Evolutionary conservation across 768 basidiomycete species (phyloP).

Genomic region (Trametes maxima): DNA sequence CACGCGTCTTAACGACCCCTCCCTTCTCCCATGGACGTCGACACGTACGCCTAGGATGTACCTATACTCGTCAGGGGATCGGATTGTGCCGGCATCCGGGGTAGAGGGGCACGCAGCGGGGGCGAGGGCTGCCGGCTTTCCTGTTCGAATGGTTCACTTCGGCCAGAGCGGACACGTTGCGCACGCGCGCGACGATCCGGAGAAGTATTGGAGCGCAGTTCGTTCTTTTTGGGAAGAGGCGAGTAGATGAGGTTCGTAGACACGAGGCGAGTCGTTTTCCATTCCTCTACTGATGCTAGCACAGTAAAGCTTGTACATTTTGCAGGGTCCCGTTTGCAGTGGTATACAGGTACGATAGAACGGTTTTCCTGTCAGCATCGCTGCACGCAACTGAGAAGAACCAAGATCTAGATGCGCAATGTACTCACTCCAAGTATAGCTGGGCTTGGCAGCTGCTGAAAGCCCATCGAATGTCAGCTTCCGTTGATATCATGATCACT

Average conservation of each 20-base stretch:
- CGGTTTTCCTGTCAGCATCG: no score
- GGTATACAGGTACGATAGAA: no score
- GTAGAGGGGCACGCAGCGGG: slow-evolving; percentile 32
- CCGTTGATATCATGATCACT: no score
- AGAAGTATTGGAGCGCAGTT: slow-evolving; percentile 29
- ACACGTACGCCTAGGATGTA: slow-evolving; percentile 38
- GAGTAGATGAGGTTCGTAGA: background rate
- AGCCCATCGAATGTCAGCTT: no score
- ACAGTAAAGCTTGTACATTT: no score
- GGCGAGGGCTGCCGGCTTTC: slow-evolving; percentile 30
- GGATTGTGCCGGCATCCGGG: slow-evolving; percentile 32
- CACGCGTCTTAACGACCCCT: slow-evolving; percentile 20
- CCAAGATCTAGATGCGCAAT: no score
- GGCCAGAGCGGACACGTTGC: slow-evolving; percentile 40
- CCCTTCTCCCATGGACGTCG: slow-evolving; percentile 37
- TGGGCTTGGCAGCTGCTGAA: no score
- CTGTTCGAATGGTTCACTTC: slow-evolving; percentile 34
- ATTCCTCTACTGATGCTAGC: no score
- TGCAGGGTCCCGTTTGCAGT: no score
- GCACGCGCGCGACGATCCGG: slow-evolving; percentile 32
- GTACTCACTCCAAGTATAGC: no score
- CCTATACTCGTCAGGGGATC: slow-evolving; percentile 38
- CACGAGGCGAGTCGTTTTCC: no score
- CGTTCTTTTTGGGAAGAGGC: slow-evolving; percentile 22
- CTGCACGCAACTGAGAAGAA: no score